A percentile compares a stretch with the other conserved stretches of the same genome.
phyloP scores from a whole-genome alignment of 179 eudicot genomes.

The Vitellaria paradoxa region DNA sequence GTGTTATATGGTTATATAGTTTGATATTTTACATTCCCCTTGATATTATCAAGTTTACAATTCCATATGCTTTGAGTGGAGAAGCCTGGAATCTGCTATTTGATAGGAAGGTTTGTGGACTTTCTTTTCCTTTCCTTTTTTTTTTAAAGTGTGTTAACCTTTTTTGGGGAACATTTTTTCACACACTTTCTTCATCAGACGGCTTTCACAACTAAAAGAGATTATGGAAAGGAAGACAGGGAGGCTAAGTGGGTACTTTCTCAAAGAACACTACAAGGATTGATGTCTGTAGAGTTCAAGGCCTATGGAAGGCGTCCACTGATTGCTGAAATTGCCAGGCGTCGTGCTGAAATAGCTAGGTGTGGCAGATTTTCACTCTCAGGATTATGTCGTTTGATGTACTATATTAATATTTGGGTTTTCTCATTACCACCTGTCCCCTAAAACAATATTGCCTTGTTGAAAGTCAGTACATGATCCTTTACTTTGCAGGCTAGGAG shows the following conservation, averaged over 20 bases:
- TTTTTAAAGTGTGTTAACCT: not conserved
- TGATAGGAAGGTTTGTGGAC: constrained; percentile 50
- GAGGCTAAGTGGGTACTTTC: constrained; percentile 55
- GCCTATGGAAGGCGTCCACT: constrained; percentile 27
- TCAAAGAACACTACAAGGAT: constrained; percentile 48
- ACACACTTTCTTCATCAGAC: constrained; percentile 38
- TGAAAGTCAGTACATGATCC: not conserved
- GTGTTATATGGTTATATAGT: constrained; percentile 76
- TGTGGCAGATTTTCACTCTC: constrained; percentile 2
- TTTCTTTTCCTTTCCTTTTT: not conserved
- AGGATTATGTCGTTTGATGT: not conserved
- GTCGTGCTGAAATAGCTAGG: constrained; percentile 78
- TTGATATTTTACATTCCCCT: constrained; percentile 65
- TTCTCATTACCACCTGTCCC: not conserved
- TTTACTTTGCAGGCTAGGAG: constrained; percentile 46
- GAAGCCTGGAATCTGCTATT: constrained; percentile 57
- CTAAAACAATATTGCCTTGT: not conserved
- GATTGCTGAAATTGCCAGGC: constrained; percentile 64
- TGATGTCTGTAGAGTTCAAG: constrained; percentile 39
- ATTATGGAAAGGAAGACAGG: constrained; percentile 59
- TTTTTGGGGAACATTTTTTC: not conserved
- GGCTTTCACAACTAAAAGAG: constrained; percentile 58
- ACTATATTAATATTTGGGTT: not conserved
- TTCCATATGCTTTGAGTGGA: constrained; percentile 65
- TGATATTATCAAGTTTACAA: constrained; percentile 57